Evolutionary conservation across 2,329 filamentous ascomycete species (phyloP).

Genomic region (Fusarium nelsonii): DNA sequence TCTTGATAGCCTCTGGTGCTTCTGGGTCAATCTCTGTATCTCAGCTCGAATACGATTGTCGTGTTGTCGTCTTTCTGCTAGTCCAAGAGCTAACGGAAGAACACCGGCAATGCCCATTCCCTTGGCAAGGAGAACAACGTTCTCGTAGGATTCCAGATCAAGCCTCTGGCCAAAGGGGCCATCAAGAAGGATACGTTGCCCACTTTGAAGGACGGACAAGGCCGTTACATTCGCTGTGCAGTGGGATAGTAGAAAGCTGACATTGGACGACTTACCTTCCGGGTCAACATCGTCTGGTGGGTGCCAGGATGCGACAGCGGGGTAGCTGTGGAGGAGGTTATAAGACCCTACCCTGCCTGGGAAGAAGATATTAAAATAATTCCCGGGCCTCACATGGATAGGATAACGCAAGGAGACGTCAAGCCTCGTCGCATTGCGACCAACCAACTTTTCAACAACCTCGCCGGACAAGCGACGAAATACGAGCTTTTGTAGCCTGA

Average conservation of each 20-base stretch:
- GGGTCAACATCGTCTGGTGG: constrained; percentile 3
- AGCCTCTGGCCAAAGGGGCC: constrained; percentile 6
- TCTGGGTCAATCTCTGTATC: not conserved
- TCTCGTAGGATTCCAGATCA: constrained; percentile 5
- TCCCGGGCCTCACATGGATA: not conserved
- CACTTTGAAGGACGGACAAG: not conserved
- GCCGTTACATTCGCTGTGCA: not conserved
- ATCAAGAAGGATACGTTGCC: constrained; percentile 8
- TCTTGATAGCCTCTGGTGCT: not conserved
- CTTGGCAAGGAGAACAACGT: constrained; percentile 18
- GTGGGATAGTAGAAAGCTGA: constrained; percentile 15
- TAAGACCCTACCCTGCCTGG: not conserved
- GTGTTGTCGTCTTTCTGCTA: constrained; percentile 12
- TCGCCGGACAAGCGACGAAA: constrained; percentile 1
- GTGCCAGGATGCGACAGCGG: constrained; percentile 11
- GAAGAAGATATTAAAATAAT: constrained; percentile 25
- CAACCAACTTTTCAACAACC: not conserved
- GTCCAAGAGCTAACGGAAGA: not conserved
- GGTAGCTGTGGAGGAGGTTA: constrained; percentile 2
- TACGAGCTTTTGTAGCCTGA: too few species aligned
- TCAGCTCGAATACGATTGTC: constrained; percentile 1
- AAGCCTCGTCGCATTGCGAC: constrained; percentile 9
- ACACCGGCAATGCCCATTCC: constrained; percentile 15
- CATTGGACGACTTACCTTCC: not conserved
- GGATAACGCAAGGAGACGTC: constrained; percentile 6